These are phyloP conservation scores for Cladophialophora immunda DNA, from an alignment of 2,329 filamentous ascomycete genomes.

Conservation along the genomic window DNA sequence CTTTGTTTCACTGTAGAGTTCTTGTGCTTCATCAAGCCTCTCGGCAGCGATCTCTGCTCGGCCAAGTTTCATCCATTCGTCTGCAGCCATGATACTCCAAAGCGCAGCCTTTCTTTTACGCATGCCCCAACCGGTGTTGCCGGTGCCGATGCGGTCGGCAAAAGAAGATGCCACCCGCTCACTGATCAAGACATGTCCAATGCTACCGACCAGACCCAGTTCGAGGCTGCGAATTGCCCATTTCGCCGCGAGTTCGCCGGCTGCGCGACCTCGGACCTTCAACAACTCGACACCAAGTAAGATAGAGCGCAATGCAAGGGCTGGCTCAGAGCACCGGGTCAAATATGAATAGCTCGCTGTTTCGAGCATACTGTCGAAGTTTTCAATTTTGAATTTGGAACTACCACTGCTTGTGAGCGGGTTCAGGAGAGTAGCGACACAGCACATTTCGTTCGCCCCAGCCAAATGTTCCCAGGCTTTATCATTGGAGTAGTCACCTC, in stretches of 20 bases:
- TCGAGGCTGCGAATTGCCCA: slow-evolving; percentile 87
- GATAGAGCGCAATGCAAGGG: slow-evolving; percentile 81
- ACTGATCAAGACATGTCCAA: slow-evolving; percentile 83
- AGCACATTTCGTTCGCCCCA: slow-evolving; percentile 93
- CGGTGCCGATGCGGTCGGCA: slow-evolving; percentile 73
- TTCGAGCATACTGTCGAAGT: slow-evolving; percentile 86
- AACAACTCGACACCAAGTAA: slow-evolving; percentile 82
- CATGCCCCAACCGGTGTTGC: slow-evolving; percentile 72
- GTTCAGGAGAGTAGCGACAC: slow-evolving; percentile 80
- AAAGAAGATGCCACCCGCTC: slow-evolving; percentile 90
- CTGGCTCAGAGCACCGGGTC: slow-evolving; percentile 80
- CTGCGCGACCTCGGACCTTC: slow-evolving; percentile 78
- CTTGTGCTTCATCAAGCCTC: slow-evolving; percentile 75
- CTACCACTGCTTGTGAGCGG: slow-evolving; percentile 72
- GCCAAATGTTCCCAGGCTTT: slow-evolving; percentile 98
- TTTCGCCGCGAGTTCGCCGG: slow-evolving; percentile 83
- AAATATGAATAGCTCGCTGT: slow-evolving; percentile 92
- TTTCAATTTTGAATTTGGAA: slow-evolving; percentile 80
- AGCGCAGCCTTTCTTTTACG: slow-evolving; percentile 85
- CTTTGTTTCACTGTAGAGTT: slow-evolving; percentile 59
- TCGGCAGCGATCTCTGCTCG: slow-evolving; percentile 81
- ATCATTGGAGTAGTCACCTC: slow-evolving; percentile 89
- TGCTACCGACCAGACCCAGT: slow-evolving; percentile 67
- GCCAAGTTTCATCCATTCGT: slow-evolving; percentile 80
- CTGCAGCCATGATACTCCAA: slow-evolving; percentile 84